phyloP scores from a whole-genome alignment of 768 basidiomycete genomes.

The Hericium erinaceus region DNA sequence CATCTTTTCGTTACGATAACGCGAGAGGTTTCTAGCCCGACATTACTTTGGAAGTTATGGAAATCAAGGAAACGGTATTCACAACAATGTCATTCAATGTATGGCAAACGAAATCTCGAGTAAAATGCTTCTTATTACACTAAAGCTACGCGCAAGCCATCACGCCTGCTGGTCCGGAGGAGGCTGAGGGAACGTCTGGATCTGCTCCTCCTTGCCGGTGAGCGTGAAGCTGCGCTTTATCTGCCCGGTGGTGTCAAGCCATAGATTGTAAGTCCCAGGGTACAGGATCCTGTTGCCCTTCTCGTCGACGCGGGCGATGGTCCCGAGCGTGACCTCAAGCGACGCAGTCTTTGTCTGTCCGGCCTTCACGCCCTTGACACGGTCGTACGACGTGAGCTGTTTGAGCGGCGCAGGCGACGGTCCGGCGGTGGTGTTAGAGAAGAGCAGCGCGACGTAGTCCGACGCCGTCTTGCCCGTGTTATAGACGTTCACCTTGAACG shows the following conservation, averaged over 20 bases:
- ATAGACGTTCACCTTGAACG: slow-evolving; percentile 36
- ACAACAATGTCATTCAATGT: too few relatives aligned
- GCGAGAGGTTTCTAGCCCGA: too few relatives aligned
- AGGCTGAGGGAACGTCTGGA: slow-evolving; percentile 32
- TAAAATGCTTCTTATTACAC: too few relatives aligned
- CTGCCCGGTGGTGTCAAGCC: slow-evolving; percentile 32
- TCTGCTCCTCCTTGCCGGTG: slow-evolving; percentile 30
- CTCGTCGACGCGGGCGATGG: slow-evolving; percentile 38
- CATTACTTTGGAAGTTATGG: too few relatives aligned
- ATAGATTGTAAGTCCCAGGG: slow-evolving; percentile 33
- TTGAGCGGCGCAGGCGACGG: slow-evolving; percentile 45
- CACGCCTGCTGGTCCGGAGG: background rate
- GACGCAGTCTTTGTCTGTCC: slow-evolving; percentile 24
- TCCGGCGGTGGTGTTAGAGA: slow-evolving; percentile 37
- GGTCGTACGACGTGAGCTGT: slow-evolving; percentile 39
- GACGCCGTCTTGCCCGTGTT: slow-evolving; percentile 42
- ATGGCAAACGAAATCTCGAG: too few relatives aligned
- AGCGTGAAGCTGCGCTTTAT: slow-evolving; percentile 34
- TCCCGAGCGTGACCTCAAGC: slow-evolving; percentile 36
- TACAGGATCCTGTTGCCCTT: slow-evolving; percentile 37
- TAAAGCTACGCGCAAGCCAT: too few relatives aligned
- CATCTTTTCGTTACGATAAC: too few relatives aligned
- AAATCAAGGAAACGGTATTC: too few relatives aligned
- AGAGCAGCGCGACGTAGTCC: slow-evolving; percentile 48
- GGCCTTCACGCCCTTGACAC: slow-evolving; percentile 25